Evolutionary conservation across 768 basidiomycete genomes (phyloP).

Genomic region (Suillus americanus): DNA sequence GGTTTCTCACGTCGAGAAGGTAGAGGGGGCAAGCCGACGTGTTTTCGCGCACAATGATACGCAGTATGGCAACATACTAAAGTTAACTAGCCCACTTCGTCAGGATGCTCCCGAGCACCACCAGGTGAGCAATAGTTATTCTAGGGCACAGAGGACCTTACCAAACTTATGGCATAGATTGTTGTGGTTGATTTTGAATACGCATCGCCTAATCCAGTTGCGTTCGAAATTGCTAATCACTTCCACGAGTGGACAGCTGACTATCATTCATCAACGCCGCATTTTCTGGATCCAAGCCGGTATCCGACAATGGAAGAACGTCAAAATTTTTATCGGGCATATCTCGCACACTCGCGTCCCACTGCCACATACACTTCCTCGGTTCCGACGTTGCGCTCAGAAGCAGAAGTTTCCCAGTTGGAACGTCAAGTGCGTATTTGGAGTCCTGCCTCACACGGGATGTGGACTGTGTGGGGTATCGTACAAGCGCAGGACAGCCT

Average conservation of each 20-base stretch:
- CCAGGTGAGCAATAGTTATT: conserved; percentile 48
- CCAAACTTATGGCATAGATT: conserved; percentile 51
- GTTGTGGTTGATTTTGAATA: conserved; percentile 99
- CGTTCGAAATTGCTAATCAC: conserved; percentile 95
- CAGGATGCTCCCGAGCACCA: conserved; percentile 70
- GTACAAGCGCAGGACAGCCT: conserved; percentile 84
- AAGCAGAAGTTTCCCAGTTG: conserved; percentile 53
- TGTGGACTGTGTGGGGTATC: conserved; percentile 96
- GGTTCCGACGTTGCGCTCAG: conserved; percentile 23
- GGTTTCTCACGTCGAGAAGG: conserved; percentile 61
- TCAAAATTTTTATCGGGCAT: conserved; percentile 81
- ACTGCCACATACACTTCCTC: conserved; percentile 10
- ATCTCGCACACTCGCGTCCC: conserved; percentile 57
- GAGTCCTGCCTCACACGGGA: conserved; percentile 87
- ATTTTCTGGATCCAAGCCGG: conserved; percentile 55
- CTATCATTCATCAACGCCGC: conserved; percentile 73
- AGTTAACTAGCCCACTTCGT: conserved; percentile 52
- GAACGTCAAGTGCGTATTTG: conserved; percentile 83
- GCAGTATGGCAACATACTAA: conserved; percentile 91
- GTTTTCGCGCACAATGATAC: conserved; percentile 94
- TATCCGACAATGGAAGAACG: conserved; percentile 79
- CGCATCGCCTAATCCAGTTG: conserved; percentile 86
- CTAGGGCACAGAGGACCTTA: neutral
- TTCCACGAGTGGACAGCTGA: conserved; percentile 97
- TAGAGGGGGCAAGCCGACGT: conserved; percentile 57